Evolutionary conservation across 1,284 basidiomycete genomes (phyloP), one percentile per base, ranked within the genome.

Genomic region (Cutaneotrichosporon cavernicola): DNA sequence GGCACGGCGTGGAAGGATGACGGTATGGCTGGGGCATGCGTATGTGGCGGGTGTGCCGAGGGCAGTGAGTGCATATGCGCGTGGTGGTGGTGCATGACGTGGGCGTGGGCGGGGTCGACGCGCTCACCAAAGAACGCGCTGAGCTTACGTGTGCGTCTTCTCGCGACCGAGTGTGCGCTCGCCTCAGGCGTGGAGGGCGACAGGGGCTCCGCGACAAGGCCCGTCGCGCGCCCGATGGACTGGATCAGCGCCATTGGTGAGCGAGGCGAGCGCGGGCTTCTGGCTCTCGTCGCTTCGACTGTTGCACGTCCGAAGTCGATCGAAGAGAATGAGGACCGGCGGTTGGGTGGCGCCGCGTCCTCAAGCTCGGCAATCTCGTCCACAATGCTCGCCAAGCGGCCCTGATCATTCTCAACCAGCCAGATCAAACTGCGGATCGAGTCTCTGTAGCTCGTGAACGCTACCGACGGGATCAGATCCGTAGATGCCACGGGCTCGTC

Each of bases 361-460:
- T 62, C 62, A 34, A 77, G 68, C 38, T 66, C 61, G 56, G 76
- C 76, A 40, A 77, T 64, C 46, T 66, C 61, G 59, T 77, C 76
- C 46, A 77, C 65, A 38, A 75, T 69, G 4, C 57, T 38, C 9
- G 65, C 72, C 8, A 76, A 66, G 31, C 64, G 68, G 3, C 58
- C 46, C 32, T 68, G 69, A 52, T 76, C 70, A 59, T 73, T 65
- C 50, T 76, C 73, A n/a, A 71, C 69, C 2, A 75, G 65, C 58
- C 72, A 69, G 26, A 76, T 63, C 14, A 77, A 64, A 8, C 67
- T 64, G 18, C 71, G 65, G 13, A 77, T 61, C 5, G 72, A 73
- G 36, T 69, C 56, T 6, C 68, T 58, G 62, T 75, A 75, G 11
- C 65, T 49, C 18, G 69, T 60, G 55, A 64, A 71, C 21, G 34